phyloP scores from a whole-genome alignment of 805 yeast genomes.

The Pichia scutulata region DNA sequence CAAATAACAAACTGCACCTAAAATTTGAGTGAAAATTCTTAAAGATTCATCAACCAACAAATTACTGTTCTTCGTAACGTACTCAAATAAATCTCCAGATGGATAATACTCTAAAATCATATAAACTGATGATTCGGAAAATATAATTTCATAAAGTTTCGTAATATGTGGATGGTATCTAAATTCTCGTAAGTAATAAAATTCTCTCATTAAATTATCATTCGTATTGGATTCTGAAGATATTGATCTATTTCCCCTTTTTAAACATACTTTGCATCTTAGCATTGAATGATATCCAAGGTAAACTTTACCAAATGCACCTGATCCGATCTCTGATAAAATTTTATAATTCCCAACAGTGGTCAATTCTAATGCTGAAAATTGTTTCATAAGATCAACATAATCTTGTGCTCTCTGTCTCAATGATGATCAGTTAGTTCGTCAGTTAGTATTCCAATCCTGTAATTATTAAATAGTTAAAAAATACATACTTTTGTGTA shows the following conservation, averaged over 20 bases:
- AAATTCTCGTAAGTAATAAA: slow-evolving; percentile 79
- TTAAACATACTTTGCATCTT: slow-evolving; percentile 72
- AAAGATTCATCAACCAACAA: slow-evolving; percentile 44
- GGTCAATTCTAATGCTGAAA: slow-evolving; percentile 34
- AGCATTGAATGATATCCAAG: slow-evolving; percentile 74
- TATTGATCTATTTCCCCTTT: slow-evolving; percentile 45
- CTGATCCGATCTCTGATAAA: slow-evolving; percentile 74
- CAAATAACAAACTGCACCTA: slow-evolving; percentile 66
- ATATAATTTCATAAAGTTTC: slow-evolving; percentile 74
- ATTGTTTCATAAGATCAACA: slow-evolving; percentile 30
- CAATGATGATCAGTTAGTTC: background rate
- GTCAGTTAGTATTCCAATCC: background rate
- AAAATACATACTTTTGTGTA: slow-evolving; percentile 20
- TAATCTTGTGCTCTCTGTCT: slow-evolving; percentile 28
- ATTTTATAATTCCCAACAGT: slow-evolving; percentile 80
- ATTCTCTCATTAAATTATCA: slow-evolving; percentile 84
- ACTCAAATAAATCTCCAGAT: slow-evolving; percentile 67
- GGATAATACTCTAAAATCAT: slow-evolving; percentile 87
- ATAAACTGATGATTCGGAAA: slow-evolving; percentile 76
- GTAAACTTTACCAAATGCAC: slow-evolving; percentile 88
- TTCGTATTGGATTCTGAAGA: slow-evolving; percentile 28
- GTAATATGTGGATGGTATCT: slow-evolving; percentile 72
- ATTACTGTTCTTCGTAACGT: slow-evolving; percentile 45
- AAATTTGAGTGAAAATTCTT: slow-evolving; percentile 54
- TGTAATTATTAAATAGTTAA: background rate